Percentiles rank a stretch among this genome's conserved stretches.
These are phyloP conservation scores for Nelumbo lutea DNA, from an alignment of 164 flowering plant genomes.

Conservation along the genomic window DNA sequence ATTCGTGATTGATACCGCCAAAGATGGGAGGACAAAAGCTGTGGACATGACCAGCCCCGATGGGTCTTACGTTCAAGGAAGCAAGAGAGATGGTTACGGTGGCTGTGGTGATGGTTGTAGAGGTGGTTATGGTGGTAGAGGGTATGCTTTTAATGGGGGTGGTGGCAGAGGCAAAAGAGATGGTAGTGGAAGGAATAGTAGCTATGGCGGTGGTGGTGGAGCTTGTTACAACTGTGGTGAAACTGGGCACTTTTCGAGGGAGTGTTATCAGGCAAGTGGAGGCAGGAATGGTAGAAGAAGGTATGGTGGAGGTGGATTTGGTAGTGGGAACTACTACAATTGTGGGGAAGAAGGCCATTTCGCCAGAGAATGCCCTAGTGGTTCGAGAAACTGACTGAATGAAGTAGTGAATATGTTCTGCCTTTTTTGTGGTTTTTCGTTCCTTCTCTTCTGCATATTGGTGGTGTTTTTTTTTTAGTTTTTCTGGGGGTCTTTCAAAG, in stretches of 20 bases:
- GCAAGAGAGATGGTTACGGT: constrained; percentile 22
- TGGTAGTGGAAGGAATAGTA: constrained; percentile 4
- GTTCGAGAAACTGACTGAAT: background rate
- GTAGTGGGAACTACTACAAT: constrained; percentile 27
- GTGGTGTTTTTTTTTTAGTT: too few relatives aligned
- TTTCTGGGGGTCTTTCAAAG: background rate
- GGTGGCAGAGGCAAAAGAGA: constrained; percentile 5
- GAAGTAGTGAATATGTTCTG: too few relatives aligned
- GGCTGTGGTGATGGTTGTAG: constrained; percentile 38
- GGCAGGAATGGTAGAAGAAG: background rate
- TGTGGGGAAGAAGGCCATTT: too few relatives aligned
- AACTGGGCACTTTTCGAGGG: too few relatives aligned
- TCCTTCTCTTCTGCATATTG: too few relatives aligned
- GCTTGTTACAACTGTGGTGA: constrained; percentile 25
- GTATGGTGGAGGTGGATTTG: constrained; percentile 4
- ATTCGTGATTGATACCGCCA: constrained; percentile 39
- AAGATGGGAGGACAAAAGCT: too few relatives aligned
- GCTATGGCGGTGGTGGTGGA: too few relatives aligned
- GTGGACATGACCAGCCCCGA: constrained; percentile 46
- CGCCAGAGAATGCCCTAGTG: constrained; percentile 9
- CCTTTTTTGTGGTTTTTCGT: too few relatives aligned
- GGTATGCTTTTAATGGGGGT: constrained; percentile 16
- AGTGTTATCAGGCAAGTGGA: constrained; percentile 6
- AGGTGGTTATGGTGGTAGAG: constrained; percentile 24
- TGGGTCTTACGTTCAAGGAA: constrained; percentile 52